phyloP scores from a whole-genome alignment of 2,329 filamentous ascomycete species.

The Botryotinia calthae region DNA sequence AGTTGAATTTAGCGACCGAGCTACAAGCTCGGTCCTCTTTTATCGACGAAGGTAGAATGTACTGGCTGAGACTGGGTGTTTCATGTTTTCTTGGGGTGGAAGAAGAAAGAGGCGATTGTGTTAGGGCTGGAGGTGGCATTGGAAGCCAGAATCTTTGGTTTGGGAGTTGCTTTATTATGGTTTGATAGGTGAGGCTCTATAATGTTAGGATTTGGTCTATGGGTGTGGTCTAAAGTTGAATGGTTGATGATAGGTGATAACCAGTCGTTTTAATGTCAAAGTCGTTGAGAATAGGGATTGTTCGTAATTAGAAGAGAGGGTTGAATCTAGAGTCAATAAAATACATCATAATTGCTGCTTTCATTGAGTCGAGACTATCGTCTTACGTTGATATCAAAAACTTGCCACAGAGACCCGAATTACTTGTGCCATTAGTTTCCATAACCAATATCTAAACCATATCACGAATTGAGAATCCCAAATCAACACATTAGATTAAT shows the following conservation, averaged over 20 bases:
- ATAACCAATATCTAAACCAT: not conserved
- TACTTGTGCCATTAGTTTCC: not conserved
- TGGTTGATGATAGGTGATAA: not conserved
- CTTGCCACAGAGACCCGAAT: not conserved
- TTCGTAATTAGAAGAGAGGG: not conserved
- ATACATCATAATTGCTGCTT: not conserved
- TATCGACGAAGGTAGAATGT: not conserved
- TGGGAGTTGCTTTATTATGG: not conserved
- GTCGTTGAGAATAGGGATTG: too few relatives aligned
- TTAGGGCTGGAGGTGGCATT: not conserved
- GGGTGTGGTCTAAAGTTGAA: not conserved
- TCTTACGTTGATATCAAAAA: not conserved
- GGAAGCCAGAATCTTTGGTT: not conserved
- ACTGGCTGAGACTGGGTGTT: not conserved
- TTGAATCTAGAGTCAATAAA: not conserved
- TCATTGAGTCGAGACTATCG: not conserved
- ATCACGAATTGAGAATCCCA: not conserved
- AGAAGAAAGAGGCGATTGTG: not conserved
- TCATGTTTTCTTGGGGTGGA: not conserved
- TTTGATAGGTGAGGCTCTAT: not conserved
- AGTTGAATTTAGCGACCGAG: not conserved
- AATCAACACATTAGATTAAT: too few relatives aligned
- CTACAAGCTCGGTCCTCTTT: not conserved
- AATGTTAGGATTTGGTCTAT: not conserved
- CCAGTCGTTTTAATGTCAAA: not conserved